Evolutionary conservation across 768 basidiomycete species (phyloP), one percentile per base, ranked within the genome.

Genomic region (Hemileccinum rubropunctum): DNA sequence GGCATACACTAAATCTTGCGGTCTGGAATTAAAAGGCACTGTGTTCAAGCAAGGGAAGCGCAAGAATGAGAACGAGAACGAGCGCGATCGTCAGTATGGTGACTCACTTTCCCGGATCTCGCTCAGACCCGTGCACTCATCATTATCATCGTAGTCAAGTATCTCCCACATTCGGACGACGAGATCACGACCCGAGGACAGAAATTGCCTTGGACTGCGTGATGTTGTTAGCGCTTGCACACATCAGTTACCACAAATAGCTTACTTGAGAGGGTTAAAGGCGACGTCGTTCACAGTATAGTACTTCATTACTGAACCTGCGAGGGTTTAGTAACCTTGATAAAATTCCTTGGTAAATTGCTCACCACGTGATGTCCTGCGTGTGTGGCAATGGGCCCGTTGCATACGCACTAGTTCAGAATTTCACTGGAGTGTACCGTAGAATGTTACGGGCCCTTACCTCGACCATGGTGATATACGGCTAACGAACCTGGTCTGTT

Each of bases 221-320:
- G 39, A 37, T 20, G 45, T 23, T 48, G 47, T 50, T 18, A 61
- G 52, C n/a, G 35, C 28, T 10, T 15, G 33, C 20, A 33, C 9
- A 21, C 6, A 34, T 32, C 2, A 42, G 12, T 23, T 17, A 18
- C 18, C 7, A 7, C 14, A 44, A n/a, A 34, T 5, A 40, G 44
- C 69, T 50, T 59, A 79, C 81, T 74, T 70, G 50, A 49, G 57
- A 1, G 81, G 79, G 58, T 80, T 75, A 49, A 82, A 79, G 18
- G 76, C 76, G 34, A 83, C 69, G 50, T 83, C 80, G 42, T 76
- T 74, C 0, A 86, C 74, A 1, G 77, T 70, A 51, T 81, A 83
- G 52, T 82, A 71, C 53, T 79, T 81, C 15, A 46, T 65, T 9
- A 51, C 49, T 32, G 48, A 52, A 36, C 56, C 65, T 61, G 35